A percentile compares a stretch with the other conserved stretches of the same genome.
Evolutionary conservation across 2,329 filamentous ascomycete genomes (phyloP).

Genomic region (Diatrype stigma): DNA sequence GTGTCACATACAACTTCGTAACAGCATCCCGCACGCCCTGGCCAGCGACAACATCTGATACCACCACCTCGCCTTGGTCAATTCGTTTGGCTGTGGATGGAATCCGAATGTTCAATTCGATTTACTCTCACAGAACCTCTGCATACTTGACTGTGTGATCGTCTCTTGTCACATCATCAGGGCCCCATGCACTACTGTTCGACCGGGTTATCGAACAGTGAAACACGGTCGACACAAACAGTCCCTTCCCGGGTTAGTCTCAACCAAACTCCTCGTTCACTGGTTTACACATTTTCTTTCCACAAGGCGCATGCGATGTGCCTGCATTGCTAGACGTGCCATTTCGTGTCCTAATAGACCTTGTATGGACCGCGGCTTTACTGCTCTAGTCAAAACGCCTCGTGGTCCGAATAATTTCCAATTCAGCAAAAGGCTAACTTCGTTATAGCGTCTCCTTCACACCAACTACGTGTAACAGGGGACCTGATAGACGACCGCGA

Average conservation of each 20-base stretch:
- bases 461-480: not conserved
- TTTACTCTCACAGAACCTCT: not conserved
- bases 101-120: not conserved
- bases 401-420: not conserved
- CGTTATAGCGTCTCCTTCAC: not conserved
- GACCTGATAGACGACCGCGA: not conserved
- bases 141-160: conserved; percentile 21
- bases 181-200: conserved; percentile 17
- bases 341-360: not conserved
- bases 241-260: conserved; percentile 7
- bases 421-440: not conserved
- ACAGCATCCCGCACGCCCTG: no score
- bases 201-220: conserved; percentile 17
- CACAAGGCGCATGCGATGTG: not conserved
- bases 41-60: not conserved
- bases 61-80: not conserved
- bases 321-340: not conserved
- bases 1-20: conserved; percentile 10
- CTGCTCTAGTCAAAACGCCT: not conserved
- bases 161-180: conserved; percentile 13
- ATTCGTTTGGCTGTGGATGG: not conserved
- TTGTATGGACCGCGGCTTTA: not conserved
- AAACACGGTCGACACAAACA: conserved; percentile 25
- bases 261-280: conserved; percentile 6
- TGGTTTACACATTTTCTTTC: no score